Evolutionary conservation across 768 basidiomycete genomes (phyloP).

Genomic region (Leccinum rimulosum): DNA sequence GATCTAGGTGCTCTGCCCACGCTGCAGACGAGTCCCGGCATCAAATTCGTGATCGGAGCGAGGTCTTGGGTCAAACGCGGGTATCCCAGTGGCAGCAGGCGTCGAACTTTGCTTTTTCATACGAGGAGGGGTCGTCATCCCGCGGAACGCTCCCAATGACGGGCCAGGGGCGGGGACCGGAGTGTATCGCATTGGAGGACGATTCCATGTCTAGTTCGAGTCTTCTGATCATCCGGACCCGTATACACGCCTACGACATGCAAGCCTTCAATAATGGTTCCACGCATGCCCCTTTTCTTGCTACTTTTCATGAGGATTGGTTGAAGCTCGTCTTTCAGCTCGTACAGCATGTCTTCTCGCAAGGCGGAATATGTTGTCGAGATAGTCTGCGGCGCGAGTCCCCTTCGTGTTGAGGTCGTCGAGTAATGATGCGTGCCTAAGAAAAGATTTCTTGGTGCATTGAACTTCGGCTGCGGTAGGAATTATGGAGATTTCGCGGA

Average conservation of each 20-base stretch:
- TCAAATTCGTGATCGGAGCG: slow-evolving; percentile 52
- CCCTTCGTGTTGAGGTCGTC: slow-evolving; percentile 41
- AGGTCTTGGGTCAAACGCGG: slow-evolving; percentile 27
- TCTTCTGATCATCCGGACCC: slow-evolving; percentile 23
- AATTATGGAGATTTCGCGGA: slow-evolving; percentile 58
- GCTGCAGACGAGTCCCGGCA: slow-evolving; percentile 75
- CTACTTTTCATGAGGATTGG: slow-evolving; percentile 36
- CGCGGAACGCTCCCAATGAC: neutral
- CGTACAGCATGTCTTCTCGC: slow-evolving; percentile 60
- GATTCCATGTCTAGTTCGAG: slow-evolving; percentile 42
- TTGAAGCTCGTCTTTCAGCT: slow-evolving; percentile 55
- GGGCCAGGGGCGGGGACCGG: neutral
- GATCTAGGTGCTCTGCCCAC: slow-evolving; percentile 66
- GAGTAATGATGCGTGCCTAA: slow-evolving; percentile 43
- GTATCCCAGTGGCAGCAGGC: slow-evolving; percentile 6
- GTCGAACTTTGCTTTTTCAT: slow-evolving; percentile 27
- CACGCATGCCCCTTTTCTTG: slow-evolving; percentile 37
- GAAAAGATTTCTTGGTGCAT: slow-evolving; percentile 44
- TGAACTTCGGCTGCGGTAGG: slow-evolving; percentile 60
- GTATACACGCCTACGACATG: slow-evolving; percentile 36
- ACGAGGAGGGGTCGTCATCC: slow-evolving; percentile 40
- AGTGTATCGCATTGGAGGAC: slow-evolving; percentile 32
- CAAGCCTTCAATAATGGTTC: slow-evolving; percentile 39
- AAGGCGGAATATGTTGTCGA: slow-evolving; percentile 68
- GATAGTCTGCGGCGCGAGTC: slow-evolving; percentile 43